phyloP scores from a whole-genome alignment of 139 green algal species.

The Chlamydomonas eustigma region DNA sequence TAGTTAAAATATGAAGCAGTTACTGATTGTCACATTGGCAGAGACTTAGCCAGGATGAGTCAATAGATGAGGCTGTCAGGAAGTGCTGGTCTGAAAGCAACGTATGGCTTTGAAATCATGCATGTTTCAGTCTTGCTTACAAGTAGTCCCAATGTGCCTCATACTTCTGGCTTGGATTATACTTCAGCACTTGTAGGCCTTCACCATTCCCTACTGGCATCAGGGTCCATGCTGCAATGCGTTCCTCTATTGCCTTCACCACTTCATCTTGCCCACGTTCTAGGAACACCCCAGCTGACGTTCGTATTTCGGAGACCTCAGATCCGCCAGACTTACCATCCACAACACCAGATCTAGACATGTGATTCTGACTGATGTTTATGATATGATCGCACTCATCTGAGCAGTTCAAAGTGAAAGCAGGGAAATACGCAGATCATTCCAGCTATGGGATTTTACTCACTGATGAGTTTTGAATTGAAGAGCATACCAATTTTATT shows the following conservation, averaged over 20 bases:
- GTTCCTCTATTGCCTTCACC: constrained; percentile 39
- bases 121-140: background rate
- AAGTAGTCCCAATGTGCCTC: constrained; percentile 20
- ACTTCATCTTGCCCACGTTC: constrained; percentile 2
- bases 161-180: constrained; percentile 49
- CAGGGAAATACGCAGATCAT: background rate
- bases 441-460: background rate
- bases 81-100: no score
- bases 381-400: constrained; percentile 40
- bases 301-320: constrained; percentile 39
- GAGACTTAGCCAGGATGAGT: no score
- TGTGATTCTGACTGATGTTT: constrained; percentile 26
- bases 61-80: no score
- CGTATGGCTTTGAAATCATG: no score
- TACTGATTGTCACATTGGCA: no score
- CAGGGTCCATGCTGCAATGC: constrained; percentile 48
- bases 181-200: constrained; percentile 73
- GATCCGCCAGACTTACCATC: constrained; percentile 19
- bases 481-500: background rate
- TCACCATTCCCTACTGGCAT: constrained; percentile 52
- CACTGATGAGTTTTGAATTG: background rate
- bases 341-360: constrained; percentile 41
- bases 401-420: background rate
- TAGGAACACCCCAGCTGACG: constrained; percentile 24
- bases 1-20: no score